phyloP scores from a whole-genome alignment of 2,329 filamentous ascomycete species.

The Pseudodiploospora longispora region DNA sequence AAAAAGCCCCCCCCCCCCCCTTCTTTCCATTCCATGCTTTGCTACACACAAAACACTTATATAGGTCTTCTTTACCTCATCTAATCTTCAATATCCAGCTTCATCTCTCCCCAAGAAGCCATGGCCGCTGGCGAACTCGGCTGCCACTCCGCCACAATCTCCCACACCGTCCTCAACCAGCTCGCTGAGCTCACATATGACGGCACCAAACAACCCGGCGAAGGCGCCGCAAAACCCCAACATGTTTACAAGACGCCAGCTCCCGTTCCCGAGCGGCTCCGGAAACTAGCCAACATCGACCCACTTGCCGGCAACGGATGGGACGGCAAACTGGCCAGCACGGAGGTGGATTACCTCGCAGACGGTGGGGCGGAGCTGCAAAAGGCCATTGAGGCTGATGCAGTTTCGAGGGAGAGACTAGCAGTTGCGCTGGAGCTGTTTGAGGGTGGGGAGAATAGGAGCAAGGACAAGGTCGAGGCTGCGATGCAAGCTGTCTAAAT shows the following conservation, averaged over 20 bases:
- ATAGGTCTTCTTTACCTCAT: background rate
- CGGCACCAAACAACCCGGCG: conserved; percentile 26
- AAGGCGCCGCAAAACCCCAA: conserved; percentile 29
- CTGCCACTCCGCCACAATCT: conserved; percentile 38
- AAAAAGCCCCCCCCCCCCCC: background rate
- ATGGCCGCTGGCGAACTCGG: conserved; percentile 39
- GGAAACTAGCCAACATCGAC: conserved; percentile 28
- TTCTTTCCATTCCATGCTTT: background rate
- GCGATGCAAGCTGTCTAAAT: conserved; percentile 10
- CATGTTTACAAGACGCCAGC: conserved; percentile 29
- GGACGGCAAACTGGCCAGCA: conserved; percentile 31
- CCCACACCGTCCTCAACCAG: conserved; percentile 29
- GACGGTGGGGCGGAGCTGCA: conserved; percentile 34
- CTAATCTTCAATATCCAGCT: conserved; percentile 17
- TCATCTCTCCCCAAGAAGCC: conserved; percentile 33
- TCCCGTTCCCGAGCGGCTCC: conserved; percentile 24
- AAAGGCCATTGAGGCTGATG: conserved; percentile 32
- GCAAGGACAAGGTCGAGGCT: conserved; percentile 28
- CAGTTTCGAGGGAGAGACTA: conserved; percentile 28
- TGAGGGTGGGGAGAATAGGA: conserved; percentile 28
- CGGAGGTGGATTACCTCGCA: conserved; percentile 37
- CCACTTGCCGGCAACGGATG: conserved; percentile 28
- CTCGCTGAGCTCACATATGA: conserved; percentile 31
- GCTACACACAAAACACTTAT: background rate
- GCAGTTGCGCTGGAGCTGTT: conserved; percentile 33